phyloP scores from a whole-genome alignment of 2,329 filamentous ascomycete species.

The Botrytis cinerea region DNA sequence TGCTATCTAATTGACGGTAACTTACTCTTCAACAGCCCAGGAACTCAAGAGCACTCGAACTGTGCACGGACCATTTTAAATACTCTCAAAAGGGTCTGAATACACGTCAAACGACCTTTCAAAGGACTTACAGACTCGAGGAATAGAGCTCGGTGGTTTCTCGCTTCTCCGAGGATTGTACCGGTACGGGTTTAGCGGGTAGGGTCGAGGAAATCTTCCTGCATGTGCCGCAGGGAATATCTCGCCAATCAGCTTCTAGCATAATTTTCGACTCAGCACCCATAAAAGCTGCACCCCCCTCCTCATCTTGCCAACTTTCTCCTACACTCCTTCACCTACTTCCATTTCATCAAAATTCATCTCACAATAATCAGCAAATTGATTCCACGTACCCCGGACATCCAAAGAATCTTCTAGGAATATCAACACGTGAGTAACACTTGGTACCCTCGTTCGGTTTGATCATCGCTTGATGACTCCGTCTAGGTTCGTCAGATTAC shows the following conservation, averaged over 20 bases:
- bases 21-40: slow-evolving; percentile 2
- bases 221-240: slow-evolving; percentile 20
- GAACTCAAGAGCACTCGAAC: slow-evolving; percentile 10
- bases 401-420: slow-evolving; percentile 31
- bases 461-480: slow-evolving; percentile 34
- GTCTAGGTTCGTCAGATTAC: slow-evolving; percentile 30
- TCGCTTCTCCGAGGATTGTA: slow-evolving; percentile 14
- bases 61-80: slow-evolving; percentile 17
- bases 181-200: slow-evolving; percentile 31
- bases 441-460: slow-evolving; percentile 40
- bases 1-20: slow-evolving; percentile 4
- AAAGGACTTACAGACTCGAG: not conserved
- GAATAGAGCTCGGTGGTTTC: not conserved
- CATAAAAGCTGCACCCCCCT: slow-evolving; percentile 39
- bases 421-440: slow-evolving; percentile 36
- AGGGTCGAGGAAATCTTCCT: slow-evolving; percentile 22
- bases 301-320: slow-evolving; percentile 37
- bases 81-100: not conserved
- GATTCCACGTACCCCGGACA: slow-evolving; percentile 33
- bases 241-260: slow-evolving; percentile 24
- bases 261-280: slow-evolving; percentile 24
- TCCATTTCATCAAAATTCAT: slow-evolving; percentile 27
- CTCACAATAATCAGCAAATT: slow-evolving; percentile 32
- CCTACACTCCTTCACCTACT: slow-evolving; percentile 34
- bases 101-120: not conserved